phyloP scores from a whole-genome alignment of 2,329 filamentous ascomycete species.

The Sporothrix pseudoabietina region DNA sequence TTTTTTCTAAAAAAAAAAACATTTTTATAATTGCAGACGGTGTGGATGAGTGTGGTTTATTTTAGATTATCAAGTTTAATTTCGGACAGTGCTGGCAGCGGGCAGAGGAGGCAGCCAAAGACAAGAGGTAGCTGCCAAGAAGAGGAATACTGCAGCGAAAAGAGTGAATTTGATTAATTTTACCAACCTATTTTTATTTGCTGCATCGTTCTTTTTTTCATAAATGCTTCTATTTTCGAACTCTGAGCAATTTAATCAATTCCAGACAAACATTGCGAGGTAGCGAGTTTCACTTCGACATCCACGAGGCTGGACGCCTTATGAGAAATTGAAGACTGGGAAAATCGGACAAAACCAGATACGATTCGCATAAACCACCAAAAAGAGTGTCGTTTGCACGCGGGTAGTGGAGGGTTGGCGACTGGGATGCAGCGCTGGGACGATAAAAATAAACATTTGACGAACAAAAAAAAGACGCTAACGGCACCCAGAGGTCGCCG shows the following conservation, averaged over 20 bases:
- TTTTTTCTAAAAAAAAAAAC: no score
- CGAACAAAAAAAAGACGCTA: neutral
- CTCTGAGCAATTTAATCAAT: neutral
- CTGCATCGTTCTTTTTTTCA: neutral
- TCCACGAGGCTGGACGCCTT: neutral
- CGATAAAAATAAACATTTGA: slow-evolving; percentile 9
- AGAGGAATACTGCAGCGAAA: neutral
- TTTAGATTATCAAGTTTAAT: neutral
- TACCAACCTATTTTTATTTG: neutral
- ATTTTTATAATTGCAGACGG: no score
- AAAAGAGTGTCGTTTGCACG: neutral
- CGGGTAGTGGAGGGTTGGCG: neutral
- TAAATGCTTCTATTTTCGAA: slow-evolving; percentile 6
- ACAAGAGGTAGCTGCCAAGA: neutral
- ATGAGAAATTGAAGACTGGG: neutral
- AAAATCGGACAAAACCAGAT: neutral
- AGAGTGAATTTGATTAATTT: neutral
- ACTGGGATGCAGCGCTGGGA: neutral
- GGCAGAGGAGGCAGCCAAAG: slow-evolving; percentile 7
- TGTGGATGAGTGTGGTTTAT: neutral
- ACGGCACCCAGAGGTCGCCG: neutral
- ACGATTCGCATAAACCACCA: neutral
- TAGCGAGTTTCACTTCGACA: neutral
- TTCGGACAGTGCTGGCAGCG: neutral
- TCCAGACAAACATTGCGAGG: neutral